These are phyloP conservation scores for Podospora pseudoanserina DNA, from an alignment of 495 filamentous ascomycete genomes.

Conservation along the genomic window DNA sequence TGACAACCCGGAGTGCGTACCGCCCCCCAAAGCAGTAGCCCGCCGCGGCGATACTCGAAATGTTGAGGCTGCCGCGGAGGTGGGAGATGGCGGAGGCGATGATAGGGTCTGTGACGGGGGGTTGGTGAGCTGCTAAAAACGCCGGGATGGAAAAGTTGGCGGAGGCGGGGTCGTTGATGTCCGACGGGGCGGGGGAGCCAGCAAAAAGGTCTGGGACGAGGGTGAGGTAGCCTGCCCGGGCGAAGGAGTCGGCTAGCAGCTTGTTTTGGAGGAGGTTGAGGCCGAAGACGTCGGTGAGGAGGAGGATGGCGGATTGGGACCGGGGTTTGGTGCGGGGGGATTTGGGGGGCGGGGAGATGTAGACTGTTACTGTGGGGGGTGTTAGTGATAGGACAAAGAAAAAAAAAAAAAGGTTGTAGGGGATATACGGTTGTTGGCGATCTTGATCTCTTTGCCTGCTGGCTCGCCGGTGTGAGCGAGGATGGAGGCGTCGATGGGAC, in stretches of 20 bases:
- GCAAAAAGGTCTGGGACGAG: slow-evolving; percentile 72
- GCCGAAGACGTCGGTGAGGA: slow-evolving; percentile 61
- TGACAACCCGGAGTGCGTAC: slow-evolving; percentile 40
- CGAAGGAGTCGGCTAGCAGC: slow-evolving; percentile 73
- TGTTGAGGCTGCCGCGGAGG: slow-evolving; percentile 52
- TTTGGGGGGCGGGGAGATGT: slow-evolving; percentile 32
- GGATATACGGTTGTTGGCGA: slow-evolving; percentile 28
- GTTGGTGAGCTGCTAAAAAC: slow-evolving; percentile 54
- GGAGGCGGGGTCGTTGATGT: slow-evolving; percentile 47
- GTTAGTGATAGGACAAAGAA: background rate
- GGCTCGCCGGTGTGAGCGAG: slow-evolving; percentile 35
- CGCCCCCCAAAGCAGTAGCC: slow-evolving; percentile 62
- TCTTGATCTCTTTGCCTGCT: slow-evolving; percentile 27
- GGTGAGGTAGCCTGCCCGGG: slow-evolving; percentile 70
- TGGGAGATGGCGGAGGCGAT: slow-evolving; percentile 58
- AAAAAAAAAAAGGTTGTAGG: no score
- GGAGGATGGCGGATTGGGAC: slow-evolving; percentile 46
- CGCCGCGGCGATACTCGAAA: slow-evolving; percentile 59
- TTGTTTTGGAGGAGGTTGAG: slow-evolving; percentile 58
- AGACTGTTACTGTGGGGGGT: slow-evolving; percentile 33
- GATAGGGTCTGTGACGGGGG: slow-evolving; percentile 59
- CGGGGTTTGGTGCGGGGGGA: slow-evolving; percentile 32
- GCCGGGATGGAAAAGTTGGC: slow-evolving; percentile 44
- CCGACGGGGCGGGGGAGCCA: slow-evolving; percentile 49
- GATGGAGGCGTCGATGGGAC: slow-evolving; percentile 19